phyloP scores from a whole-genome alignment of 768 basidiomycete species.

The Strobilomyces echinocephalus region DNA sequence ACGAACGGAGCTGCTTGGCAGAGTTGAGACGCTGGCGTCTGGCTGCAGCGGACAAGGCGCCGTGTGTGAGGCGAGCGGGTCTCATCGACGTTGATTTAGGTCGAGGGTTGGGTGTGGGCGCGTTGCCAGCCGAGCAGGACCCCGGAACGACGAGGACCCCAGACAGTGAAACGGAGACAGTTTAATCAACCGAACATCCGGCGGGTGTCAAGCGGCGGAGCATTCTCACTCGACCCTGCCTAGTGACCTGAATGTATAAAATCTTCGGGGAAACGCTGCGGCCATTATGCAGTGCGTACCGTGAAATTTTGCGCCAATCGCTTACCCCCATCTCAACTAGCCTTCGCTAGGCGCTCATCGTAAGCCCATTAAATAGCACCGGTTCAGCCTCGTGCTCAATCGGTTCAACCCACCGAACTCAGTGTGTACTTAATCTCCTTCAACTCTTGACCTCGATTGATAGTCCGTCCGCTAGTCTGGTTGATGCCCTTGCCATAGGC shows the following conservation, averaged over 20 bases:
- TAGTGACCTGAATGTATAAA: slow-evolving; percentile 10
- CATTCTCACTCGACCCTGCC: slow-evolving; percentile 19
- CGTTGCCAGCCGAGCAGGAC: slow-evolving; percentile 14
- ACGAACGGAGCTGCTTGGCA: not conserved
- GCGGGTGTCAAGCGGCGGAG: slow-evolving; percentile 16
- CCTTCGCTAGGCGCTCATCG: slow-evolving; percentile 6
- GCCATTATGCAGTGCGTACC: slow-evolving; percentile 14
- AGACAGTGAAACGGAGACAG: slow-evolving; percentile 8
- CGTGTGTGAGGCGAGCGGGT: slow-evolving; percentile 14
- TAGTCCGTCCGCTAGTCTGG: slow-evolving; percentile 14
- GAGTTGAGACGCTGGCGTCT: slow-evolving; percentile 1
- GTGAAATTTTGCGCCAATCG: slow-evolving; percentile 19
- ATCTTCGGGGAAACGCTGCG: slow-evolving; percentile 14
- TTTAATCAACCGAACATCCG: slow-evolving; percentile 7
- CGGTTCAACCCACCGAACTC: slow-evolving; percentile 12
- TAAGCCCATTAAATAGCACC: slow-evolving; percentile 16
- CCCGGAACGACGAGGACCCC: slow-evolving; percentile 22
- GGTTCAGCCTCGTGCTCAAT: slow-evolving; percentile 1
- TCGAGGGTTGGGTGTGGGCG: slow-evolving; percentile 2
- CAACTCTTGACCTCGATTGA: slow-evolving; percentile 7
- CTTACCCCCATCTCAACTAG: slow-evolving; percentile 12
- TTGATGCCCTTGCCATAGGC: slow-evolving; percentile 23
- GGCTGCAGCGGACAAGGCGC: slow-evolving; percentile 6
- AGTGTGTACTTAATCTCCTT: slow-evolving; percentile 18
- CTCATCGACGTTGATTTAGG: slow-evolving; percentile 13